Conservation (phyloP, 1,284 basidiomycete genomes). For the Cutaneotrichosporon mucoides region DNA sequence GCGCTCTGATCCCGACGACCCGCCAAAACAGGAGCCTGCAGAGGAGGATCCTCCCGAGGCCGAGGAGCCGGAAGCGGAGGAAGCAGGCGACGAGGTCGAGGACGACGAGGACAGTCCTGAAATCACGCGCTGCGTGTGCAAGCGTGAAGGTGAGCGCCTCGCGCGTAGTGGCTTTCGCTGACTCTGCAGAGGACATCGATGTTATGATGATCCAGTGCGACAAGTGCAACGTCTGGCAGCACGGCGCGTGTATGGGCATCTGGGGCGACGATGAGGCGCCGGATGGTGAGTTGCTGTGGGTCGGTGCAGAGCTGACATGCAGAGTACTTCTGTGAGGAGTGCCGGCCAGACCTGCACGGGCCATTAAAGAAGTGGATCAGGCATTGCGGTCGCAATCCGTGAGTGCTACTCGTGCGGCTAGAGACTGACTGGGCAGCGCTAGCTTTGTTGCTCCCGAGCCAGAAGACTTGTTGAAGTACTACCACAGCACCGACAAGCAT, state of each 20-base stretch:
- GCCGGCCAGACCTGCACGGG: constrained; percentile 78
- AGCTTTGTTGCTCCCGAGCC: constrained; percentile 41
- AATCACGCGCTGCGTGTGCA: constrained; percentile 91
- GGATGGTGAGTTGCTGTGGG: constrained; percentile 57
- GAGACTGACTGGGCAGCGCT: constrained; percentile 20
- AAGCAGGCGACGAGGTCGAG: constrained; percentile 26
- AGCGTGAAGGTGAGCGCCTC: constrained; percentile 66
- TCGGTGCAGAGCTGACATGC: constrained; percentile 8
- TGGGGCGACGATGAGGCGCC: constrained; percentile 76
- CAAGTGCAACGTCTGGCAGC: constrained; percentile 96
- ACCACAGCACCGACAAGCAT: constrained; percentile 30
- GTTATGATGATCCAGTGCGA: constrained; percentile 96
- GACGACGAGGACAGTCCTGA: constrained; percentile 64
- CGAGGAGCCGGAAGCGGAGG: constrained; percentile 55
- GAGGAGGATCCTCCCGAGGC: constrained; percentile 20
- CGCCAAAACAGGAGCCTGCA: constrained; percentile 10
- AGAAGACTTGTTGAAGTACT: constrained; percentile 35
- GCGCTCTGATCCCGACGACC: constrained; percentile 7
- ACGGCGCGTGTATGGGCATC: constrained; percentile 94
- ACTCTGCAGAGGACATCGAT: constrained; percentile 59
- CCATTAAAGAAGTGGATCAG: constrained; percentile 65
- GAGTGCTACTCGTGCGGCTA: constrained; percentile 5
- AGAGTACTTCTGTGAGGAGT: constrained; percentile 85
- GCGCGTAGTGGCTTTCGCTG: neutral
- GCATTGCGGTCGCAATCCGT: constrained; percentile 38